These are phyloP conservation scores for Zhuliangozyma blackwelliae DNA, from an alignment of 1,139 yeast genomes.

Conservation along the genomic window DNA sequence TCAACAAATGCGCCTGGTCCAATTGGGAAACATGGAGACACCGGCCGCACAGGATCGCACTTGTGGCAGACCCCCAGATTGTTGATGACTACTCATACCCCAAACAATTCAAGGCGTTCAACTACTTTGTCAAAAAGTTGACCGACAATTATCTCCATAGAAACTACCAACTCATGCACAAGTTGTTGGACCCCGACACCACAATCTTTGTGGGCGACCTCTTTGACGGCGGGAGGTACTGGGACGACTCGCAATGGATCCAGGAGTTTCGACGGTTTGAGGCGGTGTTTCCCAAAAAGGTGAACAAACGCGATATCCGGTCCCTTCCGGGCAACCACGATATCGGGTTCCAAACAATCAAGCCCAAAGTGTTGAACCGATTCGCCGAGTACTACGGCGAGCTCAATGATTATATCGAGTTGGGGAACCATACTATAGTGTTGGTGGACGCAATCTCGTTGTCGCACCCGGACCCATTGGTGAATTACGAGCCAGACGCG, in stretches of 20 bases:
- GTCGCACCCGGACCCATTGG: conserved; percentile 37
- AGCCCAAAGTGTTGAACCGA: conserved; percentile 51
- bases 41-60: conserved; percentile 57
- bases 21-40: conserved; percentile 62
- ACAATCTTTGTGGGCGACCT: conserved; percentile 83
- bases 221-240: conserved; percentile 92
- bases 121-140: conserved; percentile 42
- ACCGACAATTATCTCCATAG: conserved; percentile 77
- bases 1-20: conserved; percentile 58
- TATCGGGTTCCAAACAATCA: conserved; percentile 78
- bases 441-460: conserved; percentile 78
- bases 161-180: conserved; percentile 64
- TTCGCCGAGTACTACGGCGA: conserved; percentile 74
- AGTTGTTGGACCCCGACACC: conserved; percentile 65
- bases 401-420: conserved; percentile 47
- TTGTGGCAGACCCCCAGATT: conserved; percentile 91
- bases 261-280: conserved; percentile 69
- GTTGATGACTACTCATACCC: conserved; percentile 78
- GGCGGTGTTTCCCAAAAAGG: conserved; percentile 51
- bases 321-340: conserved; percentile 94
- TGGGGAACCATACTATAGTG: conserved; percentile 76
- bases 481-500: conserved; percentile 19
- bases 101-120: conserved; percentile 42
- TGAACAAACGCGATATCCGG: conserved; percentile 46
- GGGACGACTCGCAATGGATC: conserved; percentile 62